A percentile compares a stretch with the other conserved stretches of the same genome.
phyloP scores from a whole-genome alignment of 352 stramenopile genomes.

The Pythium sp. region DNA sequence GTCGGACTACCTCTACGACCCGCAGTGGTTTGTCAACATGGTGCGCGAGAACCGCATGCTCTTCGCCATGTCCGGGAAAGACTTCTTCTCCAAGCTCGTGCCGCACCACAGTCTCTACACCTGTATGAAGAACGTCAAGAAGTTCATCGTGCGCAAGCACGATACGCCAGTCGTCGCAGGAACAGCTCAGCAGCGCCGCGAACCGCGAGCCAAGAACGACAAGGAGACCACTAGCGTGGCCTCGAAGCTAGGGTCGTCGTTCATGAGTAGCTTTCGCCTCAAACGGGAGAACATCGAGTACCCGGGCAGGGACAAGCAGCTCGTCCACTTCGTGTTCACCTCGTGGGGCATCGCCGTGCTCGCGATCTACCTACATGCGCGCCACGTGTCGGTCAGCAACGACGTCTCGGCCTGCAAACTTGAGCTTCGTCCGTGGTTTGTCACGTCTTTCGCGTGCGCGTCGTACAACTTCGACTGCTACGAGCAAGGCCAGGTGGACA shows the following conservation, averaged over 20 bases:
- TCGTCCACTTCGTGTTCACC: conserved; percentile 35
- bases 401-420: conserved; percentile 31
- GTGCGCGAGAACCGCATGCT: conserved; percentile 23
- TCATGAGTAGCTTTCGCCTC: not conserved
- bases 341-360: conserved; percentile 29
- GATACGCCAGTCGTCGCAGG: no score
- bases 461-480: conserved; percentile 37
- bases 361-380: conserved; percentile 29
- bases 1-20: conserved; percentile 19
- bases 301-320: conserved; percentile 13
- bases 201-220: not conserved
- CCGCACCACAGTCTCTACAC: conserved; percentile 21
- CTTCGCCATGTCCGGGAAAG: conserved; percentile 18
- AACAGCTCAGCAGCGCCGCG: not conserved
- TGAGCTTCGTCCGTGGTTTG: conserved; percentile 31
- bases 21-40: conserved; percentile 25
- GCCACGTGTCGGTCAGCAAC: conserved; percentile 19
- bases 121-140: conserved; percentile 24
- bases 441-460: conserved; percentile 28
- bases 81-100: conserved; percentile 22
- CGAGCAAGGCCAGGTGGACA: conserved; percentile 24
- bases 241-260: not conserved
- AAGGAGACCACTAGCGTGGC: no score
- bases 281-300: conserved; percentile 10
- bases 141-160: conserved; percentile 16